Evolutionary conservation across 495 filamentous ascomycete genomes (phyloP), one percentile per base, ranked within the genome.

Genomic region (Pyrenula aspistea): DNA sequence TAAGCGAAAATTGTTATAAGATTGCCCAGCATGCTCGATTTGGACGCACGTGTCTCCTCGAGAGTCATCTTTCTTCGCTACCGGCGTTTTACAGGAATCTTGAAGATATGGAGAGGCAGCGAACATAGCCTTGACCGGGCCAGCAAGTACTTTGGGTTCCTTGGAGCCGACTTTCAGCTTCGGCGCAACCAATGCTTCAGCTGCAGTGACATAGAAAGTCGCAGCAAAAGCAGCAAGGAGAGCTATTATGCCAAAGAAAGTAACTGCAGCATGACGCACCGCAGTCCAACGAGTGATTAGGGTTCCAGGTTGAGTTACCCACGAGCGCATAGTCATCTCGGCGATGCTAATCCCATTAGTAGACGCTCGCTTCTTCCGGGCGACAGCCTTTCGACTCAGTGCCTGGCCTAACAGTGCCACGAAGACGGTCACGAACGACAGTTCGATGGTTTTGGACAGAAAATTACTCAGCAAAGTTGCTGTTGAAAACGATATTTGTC

Each of bases 391-490:
- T 10, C 83, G 73, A 48, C 79, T 85, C 10, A 91, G 67, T 2
- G 84, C 77, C 70, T 91, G 87, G 0, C 87, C 87, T 2, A 90
- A 62, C 49, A 86, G 84, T 0, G 83, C 78, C 2, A 91, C 85
- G 58, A 87, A 86, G 1, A 89, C 83, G 0, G 87, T 88, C 19
- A 89, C 85, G 63, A 88, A 91, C 0, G 83, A 78, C 59, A 88
- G 63, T 67, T 91, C 87, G 53, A 90, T 86, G 0, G 80, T 81
- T 68, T 88, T 90, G 1, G 86, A 85, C 55, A 88, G 72, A 15
- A 86, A 64, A 0, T 83, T 75, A 54, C 76, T 84, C 0, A 90
- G 62, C 10, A 86, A 57, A 25, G 76, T 80, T 0, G 85, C 85
- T 0, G 78, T 83, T 0, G 78, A 73, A 0, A 79, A 75, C 0